Evolutionary conservation across 2,329 filamentous ascomycete genomes (phyloP), one percentile per base, ranked within the genome.

Genomic region (Diplodia seriata): DNA sequence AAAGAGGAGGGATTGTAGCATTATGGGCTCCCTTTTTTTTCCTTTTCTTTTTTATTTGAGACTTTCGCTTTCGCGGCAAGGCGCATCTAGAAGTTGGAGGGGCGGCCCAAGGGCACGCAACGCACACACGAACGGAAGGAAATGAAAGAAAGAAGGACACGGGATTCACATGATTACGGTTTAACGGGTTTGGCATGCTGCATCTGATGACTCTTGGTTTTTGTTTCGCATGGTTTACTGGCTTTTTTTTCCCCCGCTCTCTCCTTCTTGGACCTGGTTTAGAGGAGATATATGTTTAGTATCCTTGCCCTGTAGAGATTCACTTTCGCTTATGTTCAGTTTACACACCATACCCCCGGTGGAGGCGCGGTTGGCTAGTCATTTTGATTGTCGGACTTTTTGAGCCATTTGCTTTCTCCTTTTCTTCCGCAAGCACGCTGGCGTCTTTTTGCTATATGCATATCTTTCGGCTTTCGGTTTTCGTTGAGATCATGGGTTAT

Each of bases 1-100:
- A 29, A 59, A 29, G 55, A 43, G 38, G 55, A 18, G 55, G 38
- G n/a, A 57, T 15, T 38, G 53, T 55, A 36, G 29, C 31, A 55
- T 38, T 33, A 55, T n/a, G 53, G 29, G 8, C 18, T 11, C 11
- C 9, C 9, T 43, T 23, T 15, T 33, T 57, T 12, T 43, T 38
- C 11, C 23, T 23, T 7, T 57, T 47, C 4, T 15, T 31, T 53
- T 53, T 53, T 31, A 31, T 53, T 53, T 7, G 23, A 26, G 23
- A 26, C 9, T 18, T 29, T 31, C 26, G 14, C 18, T 20, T 47
- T 20, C 9, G 43, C 43, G 43, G 43, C 40, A 1, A n/a, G 43
- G 18, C 43, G 43, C 43, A 47, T 47, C 43, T 47, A 47, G 43
- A 47, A 26, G 2, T 20, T 47, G 2, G n/a, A 18, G 11, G 43